Evolutionary conservation across 176 grass and related monocot genomes (phyloP), one percentile per base, ranked within the genome.

Genomic region (Zea mays): DNA sequence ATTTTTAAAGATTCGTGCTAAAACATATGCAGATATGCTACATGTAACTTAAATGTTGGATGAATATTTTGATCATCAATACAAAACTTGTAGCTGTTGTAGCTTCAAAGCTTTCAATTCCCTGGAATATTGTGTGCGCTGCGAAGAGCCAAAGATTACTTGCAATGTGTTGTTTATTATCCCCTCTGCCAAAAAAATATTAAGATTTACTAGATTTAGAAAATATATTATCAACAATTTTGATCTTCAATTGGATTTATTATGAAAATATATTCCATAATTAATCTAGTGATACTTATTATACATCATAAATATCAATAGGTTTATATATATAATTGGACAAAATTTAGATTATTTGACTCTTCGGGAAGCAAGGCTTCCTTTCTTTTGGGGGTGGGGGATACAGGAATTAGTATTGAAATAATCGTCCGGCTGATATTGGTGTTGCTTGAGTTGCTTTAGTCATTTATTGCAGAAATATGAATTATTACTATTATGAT

Each of bases 61-160:
- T 37, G 1, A 50, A 17, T 46, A 43, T 71, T 82, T 58, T 79
- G 51, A 39, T 61, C 62, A 54, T 7, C 3, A 69, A 63, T 74
- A 21, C 54, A 9, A 74, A 34, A 64, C 65, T 11, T 33, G 34
- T 78, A 69, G 4, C 37, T 78, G 49, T 60, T 73, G 50, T 36
- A 67, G 17, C 58, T 52, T 41, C 16, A 72, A 60, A 35, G 47
- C n/a, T 82, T 68, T 37, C 19, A 67, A 34, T 51, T 75, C 60
- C 10, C 11, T 27, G 27, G 27, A 27, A 27, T 33, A 71, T 4
- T 41, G 16, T 27, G 7, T 42, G 13, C 5, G 73, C 8, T 59
- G 8, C 27, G 60, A 27, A 37, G 34, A 62, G 50, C 60, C 14
- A 7, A 33, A 37, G 49, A 62, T 69, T 75, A 36, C 14, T 56